Base-by-base conservation (phyloP, 129 eudicot genomes). In the Pulicaria dysenterica region DNA sequence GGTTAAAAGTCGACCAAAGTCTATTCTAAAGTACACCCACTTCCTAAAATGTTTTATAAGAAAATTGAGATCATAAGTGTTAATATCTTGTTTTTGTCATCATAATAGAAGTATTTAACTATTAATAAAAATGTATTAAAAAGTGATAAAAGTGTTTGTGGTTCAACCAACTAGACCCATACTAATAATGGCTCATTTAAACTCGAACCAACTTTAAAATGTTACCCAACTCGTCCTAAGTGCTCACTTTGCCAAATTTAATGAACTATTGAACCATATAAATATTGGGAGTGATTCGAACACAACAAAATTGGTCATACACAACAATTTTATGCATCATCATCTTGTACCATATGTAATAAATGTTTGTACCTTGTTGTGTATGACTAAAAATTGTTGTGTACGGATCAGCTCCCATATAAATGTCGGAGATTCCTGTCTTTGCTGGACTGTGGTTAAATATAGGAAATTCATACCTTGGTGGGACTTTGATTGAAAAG, bases 401-500 rank as follows among this genome's bases (percentile, higher is more conserved):
- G n/a, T n/a, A n/a, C n/a, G n/a, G n/a, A n/a, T n/a, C n/a, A n/a
- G n/a, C n/a, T n/a, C n/a, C n/a, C n/a, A n/a, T n/a, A n/a, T n/a
- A n/a, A n/a, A n/a, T n/a, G n/a, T n/a, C n/a, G n/a, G 14, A 50
- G 56, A 50, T 16, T 7, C 9, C 17, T 17, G 1, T 54, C 1
- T 54, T 8, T 11, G 5, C 59, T 2, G 37, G 8, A 7, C 59
- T n/a, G 31, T 61, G 12, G 15, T 46, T 16, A 13, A 36, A 59
- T 2, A 37, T 12, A 11, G 44, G 39, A 4, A 51, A 16, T 24
- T 75, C 41, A 49, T 69, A 69, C 76, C 98, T 94, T 94, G 37
- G 95, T 46, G 50, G 93, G 84, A 77, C 97, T 87, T 66, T 90
- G 98, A 83, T 94, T 94, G 78, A 94, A 94, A 65, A 94, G 78